These are phyloP conservation scores for Chrysanthemum makinoi DNA, from an alignment of 129 eudicot genomes.

Conservation along the genomic window DNA sequence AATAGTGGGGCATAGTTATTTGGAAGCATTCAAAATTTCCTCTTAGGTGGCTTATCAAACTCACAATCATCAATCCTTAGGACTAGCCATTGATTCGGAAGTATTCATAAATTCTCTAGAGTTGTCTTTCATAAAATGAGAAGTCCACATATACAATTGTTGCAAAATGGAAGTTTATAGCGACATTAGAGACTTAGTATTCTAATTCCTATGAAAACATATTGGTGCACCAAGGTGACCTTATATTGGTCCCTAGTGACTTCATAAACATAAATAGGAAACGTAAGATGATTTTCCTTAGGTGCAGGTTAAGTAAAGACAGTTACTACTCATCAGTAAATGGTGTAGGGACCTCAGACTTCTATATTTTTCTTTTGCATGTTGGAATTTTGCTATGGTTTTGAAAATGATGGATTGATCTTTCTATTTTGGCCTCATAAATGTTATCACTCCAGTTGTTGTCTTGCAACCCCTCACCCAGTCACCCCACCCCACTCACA, in stretches of 20 bases:
- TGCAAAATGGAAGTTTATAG: neutral
- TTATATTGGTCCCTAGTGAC: slow-evolving; percentile 22
- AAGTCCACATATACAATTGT: slow-evolving; percentile 3
- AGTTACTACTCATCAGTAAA: slow-evolving; percentile 23
- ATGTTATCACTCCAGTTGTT: slow-evolving; percentile 31
- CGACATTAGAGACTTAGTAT: neutral
- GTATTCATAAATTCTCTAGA: slow-evolving; percentile 17
- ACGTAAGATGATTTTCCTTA: neutral
- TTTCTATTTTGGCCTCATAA: slow-evolving; percentile 39
- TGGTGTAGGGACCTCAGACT: slow-evolving; percentile 19
- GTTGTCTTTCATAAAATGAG: slow-evolving; percentile 11
- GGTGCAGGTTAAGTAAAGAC: slow-evolving; percentile 8
- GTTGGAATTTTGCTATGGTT: slow-evolving; percentile 28
- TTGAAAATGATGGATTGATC: slow-evolving; percentile 32
- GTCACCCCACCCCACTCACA: slow-evolving; percentile 11
- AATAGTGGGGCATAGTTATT: neutral
- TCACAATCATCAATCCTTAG: slow-evolving; percentile 3
- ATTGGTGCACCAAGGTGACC: neutral
- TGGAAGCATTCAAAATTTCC: slow-evolving; percentile 14
- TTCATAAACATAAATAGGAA: neutral
- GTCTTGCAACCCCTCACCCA: slow-evolving; percentile 5
- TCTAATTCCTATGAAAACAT: neutral
- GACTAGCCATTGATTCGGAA: slow-evolving; percentile 22
- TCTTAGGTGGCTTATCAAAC: neutral
- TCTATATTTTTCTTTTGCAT: slow-evolving; percentile 16